phyloP scores from a whole-genome alignment of 768 basidiomycete genomes.

The Psilocybe tampanensis region DNA sequence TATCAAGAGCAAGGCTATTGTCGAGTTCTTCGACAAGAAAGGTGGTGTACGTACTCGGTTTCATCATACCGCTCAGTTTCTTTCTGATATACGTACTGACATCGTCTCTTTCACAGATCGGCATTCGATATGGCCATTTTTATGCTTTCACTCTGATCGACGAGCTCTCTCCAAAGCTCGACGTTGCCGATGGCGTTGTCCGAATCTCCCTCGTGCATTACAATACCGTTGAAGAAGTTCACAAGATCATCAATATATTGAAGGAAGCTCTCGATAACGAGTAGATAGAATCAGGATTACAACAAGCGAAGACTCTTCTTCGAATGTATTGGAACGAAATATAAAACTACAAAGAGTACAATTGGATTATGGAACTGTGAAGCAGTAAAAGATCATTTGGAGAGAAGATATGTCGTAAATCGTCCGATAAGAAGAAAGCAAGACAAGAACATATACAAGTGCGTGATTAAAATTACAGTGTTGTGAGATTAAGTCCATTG shows the following conservation, averaged over 20 bases:
- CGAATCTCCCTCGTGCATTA: slow-evolving; percentile 81
- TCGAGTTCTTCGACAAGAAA: slow-evolving; percentile 62
- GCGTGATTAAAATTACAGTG: neutral
- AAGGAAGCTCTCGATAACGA: slow-evolving; percentile 44
- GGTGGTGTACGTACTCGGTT: slow-evolving; percentile 51
- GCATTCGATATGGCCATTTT: slow-evolving; percentile 79
- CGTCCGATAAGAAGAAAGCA: neutral
- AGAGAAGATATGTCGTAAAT: too few relatives aligned
- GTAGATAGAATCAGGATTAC: neutral
- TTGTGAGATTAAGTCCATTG: neutral
- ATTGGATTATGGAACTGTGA: neutral
- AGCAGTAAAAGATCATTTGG: too few relatives aligned
- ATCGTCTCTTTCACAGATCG: slow-evolving; percentile 57
- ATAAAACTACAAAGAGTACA: neutral
- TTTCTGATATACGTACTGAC: neutral
- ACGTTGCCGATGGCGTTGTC: slow-evolving; percentile 67
- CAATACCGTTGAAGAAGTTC: slow-evolving; percentile 73
- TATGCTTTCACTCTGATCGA: slow-evolving; percentile 71
- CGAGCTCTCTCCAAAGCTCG: slow-evolving; percentile 54
- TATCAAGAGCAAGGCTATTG: slow-evolving; percentile 64
- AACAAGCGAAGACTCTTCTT: too few relatives aligned
- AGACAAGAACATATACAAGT: neutral
- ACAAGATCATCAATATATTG: slow-evolving; percentile 56
- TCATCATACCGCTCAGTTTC: neutral
- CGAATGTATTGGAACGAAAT: neutral